A percentile compares a stretch with the other conserved stretches of the same genome.
Evolutionary conservation across 2,329 filamentous ascomycete species (phyloP).

Genomic region (Ceratocystis variospora): DNA sequence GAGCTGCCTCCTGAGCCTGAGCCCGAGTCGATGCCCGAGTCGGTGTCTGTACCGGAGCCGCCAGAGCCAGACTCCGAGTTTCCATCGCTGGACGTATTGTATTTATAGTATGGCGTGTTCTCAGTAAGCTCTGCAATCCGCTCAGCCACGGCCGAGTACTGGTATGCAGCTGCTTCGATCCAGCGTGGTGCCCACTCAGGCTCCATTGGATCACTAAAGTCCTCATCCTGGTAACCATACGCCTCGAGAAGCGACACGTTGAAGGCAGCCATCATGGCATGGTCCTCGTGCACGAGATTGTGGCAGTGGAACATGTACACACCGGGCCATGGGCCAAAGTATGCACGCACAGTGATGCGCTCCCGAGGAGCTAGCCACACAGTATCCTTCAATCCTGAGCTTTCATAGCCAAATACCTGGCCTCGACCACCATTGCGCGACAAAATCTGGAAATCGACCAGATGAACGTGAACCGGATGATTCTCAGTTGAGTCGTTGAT

Average conservation of each 20-base stretch:
- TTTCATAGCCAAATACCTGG: conserved; percentile 38
- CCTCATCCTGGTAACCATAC: conserved; percentile 30
- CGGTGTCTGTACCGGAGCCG: background rate
- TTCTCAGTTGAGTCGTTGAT: conserved; percentile 37
- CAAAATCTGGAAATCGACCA: conserved; percentile 44
- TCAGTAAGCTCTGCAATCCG: conserved; percentile 11
- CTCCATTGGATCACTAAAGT: conserved; percentile 30
- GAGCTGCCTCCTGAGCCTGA: background rate
- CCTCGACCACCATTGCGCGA: conserved; percentile 32
- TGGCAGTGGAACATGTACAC: conserved; percentile 38
- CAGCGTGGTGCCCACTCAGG: conserved; percentile 24
- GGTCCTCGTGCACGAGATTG: conserved; percentile 34
- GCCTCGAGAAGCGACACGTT: conserved; percentile 29
- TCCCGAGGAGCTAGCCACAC: conserved; percentile 41
- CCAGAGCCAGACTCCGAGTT: background rate
- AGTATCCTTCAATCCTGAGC: conserved; percentile 42
- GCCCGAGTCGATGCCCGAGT: background rate
- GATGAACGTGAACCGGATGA: conserved; percentile 44
- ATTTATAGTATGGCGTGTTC: conserved; percentile 15
- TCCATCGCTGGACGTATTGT: background rate
- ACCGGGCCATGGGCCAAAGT: conserved; percentile 41
- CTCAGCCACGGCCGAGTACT: conserved; percentile 1
- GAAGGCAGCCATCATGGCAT: conserved; percentile 36
- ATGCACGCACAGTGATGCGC: conserved; percentile 36
- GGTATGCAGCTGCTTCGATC: background rate